Percentiles rank a stretch among this genome's conserved stretches.
Evolutionary conservation across 2,329 filamentous ascomycete species (phyloP).

Genomic region (Lecanicillium sp.): DNA sequence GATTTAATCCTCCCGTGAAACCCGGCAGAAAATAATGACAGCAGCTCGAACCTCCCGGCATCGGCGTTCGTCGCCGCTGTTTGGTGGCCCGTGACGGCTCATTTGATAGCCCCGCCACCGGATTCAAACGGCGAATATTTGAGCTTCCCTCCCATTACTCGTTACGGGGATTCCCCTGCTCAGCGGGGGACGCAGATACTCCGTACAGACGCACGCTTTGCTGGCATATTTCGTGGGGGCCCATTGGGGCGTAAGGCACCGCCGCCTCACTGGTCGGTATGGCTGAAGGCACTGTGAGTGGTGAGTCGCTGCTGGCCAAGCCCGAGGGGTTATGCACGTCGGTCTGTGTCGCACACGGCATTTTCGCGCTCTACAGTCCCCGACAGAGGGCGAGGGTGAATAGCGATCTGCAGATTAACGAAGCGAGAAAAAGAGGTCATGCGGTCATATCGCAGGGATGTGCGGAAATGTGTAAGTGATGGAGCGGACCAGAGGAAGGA

Average conservation of each 20-base stretch:
- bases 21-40: too few relatives aligned
- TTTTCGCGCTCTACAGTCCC: slow-evolving; percentile 28
- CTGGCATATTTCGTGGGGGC: slow-evolving; percentile 44
- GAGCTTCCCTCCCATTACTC: slow-evolving; percentile 43
- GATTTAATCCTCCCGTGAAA: too few relatives aligned
- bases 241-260: slow-evolving; percentile 39
- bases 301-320: slow-evolving; percentile 40
- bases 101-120: slow-evolving; percentile 14
- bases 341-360: slow-evolving; percentile 30
- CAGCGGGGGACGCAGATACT: slow-evolving; percentile 47
- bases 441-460: too few relatives aligned
- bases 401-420: too few relatives aligned
- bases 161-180: too few relatives aligned
- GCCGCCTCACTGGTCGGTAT: slow-evolving; percentile 43
- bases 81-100: slow-evolving; percentile 32
- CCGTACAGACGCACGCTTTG: slow-evolving; percentile 49
- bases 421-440: too few relatives aligned
- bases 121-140: slow-evolving; percentile 29
- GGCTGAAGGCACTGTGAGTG: slow-evolving; percentile 38
- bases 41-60: slow-evolving; percentile 45
- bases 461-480: too few relatives aligned
- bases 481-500: too few relatives aligned
- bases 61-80: slow-evolving; percentile 39
- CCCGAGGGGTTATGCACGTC: slow-evolving; percentile 34
- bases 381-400: slow-evolving; percentile 35